A percentile compares a stretch with the other conserved stretches of the same genome.
Conservation (phyloP, 257 asterid species). For the Fraxinus anomala region DNA sequence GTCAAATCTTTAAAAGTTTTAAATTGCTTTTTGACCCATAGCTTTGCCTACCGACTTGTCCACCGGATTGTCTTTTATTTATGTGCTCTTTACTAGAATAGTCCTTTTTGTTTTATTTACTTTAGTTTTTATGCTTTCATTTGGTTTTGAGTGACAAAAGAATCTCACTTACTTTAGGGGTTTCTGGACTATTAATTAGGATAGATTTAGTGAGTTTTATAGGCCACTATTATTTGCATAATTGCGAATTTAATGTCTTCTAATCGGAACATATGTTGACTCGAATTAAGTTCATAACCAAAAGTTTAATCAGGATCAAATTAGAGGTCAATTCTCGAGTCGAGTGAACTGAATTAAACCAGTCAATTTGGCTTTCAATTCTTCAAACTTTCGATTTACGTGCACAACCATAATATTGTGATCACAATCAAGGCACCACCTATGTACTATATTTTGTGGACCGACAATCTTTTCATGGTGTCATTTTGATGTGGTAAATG, state of each 20-base stretch:
- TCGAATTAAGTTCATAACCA: background rate
- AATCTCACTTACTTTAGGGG: conserved; percentile 10
- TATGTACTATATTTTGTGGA: background rate
- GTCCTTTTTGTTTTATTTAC: background rate
- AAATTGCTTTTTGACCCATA: background rate
- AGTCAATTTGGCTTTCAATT: too few species aligned
- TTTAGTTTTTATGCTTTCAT: background rate
- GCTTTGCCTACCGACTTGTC: background rate
- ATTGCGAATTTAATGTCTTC: too few species aligned
- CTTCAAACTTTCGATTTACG: too few species aligned
- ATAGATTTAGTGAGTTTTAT: background rate
- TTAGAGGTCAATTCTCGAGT: too few species aligned
- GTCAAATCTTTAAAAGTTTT: background rate
- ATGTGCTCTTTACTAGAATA: conserved; percentile 2
- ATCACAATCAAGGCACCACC: background rate
- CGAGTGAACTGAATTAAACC: background rate
- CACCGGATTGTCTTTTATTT: background rate
- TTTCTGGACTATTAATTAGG: too few species aligned
- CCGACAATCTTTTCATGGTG: background rate
- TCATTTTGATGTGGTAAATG: background rate
- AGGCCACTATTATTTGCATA: background rate
- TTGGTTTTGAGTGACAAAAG: conserved; percentile 28
- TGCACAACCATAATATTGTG: background rate
- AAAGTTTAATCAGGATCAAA: background rate
- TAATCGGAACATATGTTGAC: too few species aligned